These are phyloP conservation scores for Senna siamea DNA, from an alignment of 306 rosid species.

Conservation along the genomic window DNA sequence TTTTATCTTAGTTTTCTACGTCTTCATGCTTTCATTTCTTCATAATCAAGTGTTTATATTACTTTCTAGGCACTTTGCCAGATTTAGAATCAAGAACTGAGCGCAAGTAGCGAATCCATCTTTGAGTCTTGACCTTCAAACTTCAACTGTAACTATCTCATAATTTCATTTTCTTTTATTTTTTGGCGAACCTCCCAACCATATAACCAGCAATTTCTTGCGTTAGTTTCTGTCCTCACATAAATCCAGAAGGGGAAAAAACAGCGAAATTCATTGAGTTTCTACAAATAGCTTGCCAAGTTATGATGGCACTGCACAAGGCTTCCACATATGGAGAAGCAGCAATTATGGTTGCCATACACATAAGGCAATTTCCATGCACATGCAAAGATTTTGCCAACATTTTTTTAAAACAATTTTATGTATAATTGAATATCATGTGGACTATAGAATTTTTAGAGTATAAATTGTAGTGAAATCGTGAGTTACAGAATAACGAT, in stretches of 20 bases:
- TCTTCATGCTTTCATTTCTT: background rate
- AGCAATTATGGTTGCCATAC: background rate
- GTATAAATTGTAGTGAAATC: too few species aligned
- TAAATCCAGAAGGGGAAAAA: too few species aligned
- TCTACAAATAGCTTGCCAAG: conserved; percentile 17
- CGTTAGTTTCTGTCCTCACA: background rate
- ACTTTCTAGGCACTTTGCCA: background rate
- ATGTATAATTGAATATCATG: too few species aligned
- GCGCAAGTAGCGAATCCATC: background rate
- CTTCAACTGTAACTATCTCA: background rate
- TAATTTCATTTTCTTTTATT: background rate
- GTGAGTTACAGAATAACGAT: too few species aligned
- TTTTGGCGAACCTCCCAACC: background rate
- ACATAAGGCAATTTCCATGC: background rate
- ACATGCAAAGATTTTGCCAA: background rate
- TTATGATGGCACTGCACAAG: background rate
- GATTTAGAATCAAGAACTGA: background rate
- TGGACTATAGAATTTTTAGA: too few species aligned
- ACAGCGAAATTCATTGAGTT: conserved; percentile 4
- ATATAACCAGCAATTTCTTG: background rate
- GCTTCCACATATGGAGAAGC: conserved; percentile 27
- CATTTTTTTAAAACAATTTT: background rate
- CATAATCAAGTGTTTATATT: background rate
- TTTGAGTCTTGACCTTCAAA: background rate
- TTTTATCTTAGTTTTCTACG: too few species aligned